Percentiles rank a stretch among this genome's conserved stretches.
These are phyloP conservation scores for Tephrocybe sp. DNA, from an alignment of 768 basidiomycete species.

Conservation along the genomic window DNA sequence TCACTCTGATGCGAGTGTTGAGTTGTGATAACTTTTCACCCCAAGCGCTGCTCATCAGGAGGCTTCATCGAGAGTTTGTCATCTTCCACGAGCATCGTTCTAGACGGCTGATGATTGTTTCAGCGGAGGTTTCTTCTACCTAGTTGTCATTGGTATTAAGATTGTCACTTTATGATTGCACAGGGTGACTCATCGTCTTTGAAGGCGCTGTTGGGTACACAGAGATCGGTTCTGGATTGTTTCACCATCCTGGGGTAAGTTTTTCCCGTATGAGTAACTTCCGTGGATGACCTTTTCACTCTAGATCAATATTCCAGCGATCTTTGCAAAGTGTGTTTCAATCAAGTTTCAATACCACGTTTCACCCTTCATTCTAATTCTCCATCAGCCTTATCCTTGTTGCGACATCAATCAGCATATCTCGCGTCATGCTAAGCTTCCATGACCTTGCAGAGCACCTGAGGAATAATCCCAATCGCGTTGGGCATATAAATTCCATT, in stretches of 20 bases:
- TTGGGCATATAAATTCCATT: conserved; percentile 12
- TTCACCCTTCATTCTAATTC: not conserved
- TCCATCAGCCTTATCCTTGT: conserved; percentile 9
- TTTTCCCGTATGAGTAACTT: not conserved
- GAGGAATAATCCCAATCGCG: conserved; percentile 10
- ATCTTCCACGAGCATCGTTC: not conserved
- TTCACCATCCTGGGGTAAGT: conserved; percentile 10
- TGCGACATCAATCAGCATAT: conserved; percentile 14
- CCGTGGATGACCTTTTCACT: not conserved
- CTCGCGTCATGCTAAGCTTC: conserved; percentile 16
- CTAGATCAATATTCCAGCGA: conserved; percentile 13
- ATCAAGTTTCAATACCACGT: not conserved
- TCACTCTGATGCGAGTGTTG: conserved; percentile 10
- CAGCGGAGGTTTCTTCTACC: conserved; percentile 14
- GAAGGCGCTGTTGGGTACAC: conserved; percentile 11
- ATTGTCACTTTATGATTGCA: not conserved
- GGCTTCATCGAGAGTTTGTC: conserved; percentile 13
- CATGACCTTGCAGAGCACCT: conserved; percentile 12
- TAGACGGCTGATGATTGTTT: not conserved
- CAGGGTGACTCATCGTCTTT: not conserved
- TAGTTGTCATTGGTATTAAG: conserved; percentile 11
- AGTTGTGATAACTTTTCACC: conserved; percentile 10
- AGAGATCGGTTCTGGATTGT: conserved; percentile 13
- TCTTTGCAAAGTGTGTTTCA: conserved; percentile 12
- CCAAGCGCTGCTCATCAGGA: conserved; percentile 9